Evolutionary conservation across 352 stramenopile species (phyloP).

Genomic region (Pythium vanterpoolii): DNA sequence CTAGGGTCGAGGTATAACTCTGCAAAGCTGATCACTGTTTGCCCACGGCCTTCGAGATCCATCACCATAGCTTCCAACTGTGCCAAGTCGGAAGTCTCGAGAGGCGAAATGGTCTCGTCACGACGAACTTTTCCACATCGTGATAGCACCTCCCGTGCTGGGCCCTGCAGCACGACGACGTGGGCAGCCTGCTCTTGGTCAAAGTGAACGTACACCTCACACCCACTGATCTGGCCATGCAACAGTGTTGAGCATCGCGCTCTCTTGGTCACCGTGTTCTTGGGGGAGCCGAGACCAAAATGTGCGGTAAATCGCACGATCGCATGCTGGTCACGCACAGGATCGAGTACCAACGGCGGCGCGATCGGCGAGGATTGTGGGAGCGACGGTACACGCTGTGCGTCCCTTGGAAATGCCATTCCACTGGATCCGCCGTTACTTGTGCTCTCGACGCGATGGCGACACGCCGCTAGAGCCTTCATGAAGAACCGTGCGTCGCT

Average conservation of each 20-base stretch:
- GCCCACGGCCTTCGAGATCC: constrained; percentile 39
- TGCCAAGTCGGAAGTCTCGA: constrained; percentile 42
- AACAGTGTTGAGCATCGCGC: constrained; percentile 40
- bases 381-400: constrained; percentile 29
- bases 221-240: constrained; percentile 42
- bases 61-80: constrained; percentile 45
- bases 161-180: constrained; percentile 44
- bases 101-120: constrained; percentile 10
- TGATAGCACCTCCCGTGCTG: constrained; percentile 45
- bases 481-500: constrained; percentile 39
- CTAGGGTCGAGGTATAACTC: constrained; percentile 45
- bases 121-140: constrained; percentile 44
- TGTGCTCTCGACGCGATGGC: constrained; percentile 28
- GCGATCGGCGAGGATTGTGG: constrained; percentile 40
- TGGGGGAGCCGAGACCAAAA: constrained; percentile 30
- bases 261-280: constrained; percentile 31
- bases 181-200: constrained; percentile 44
- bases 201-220: constrained; percentile 57
- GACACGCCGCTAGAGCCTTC: constrained; percentile 41
- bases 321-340: constrained; percentile 39
- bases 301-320: constrained; percentile 47
- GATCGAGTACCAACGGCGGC: constrained; percentile 36
- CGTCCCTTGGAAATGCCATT: background rate
- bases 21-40: constrained; percentile 51
- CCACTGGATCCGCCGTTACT: background rate